A percentile compares a stretch with the other conserved stretches of the same genome.
phyloP scores from a whole-genome alignment of 2,329 filamentous ascomycete species.

The Sporothrix phasma region DNA sequence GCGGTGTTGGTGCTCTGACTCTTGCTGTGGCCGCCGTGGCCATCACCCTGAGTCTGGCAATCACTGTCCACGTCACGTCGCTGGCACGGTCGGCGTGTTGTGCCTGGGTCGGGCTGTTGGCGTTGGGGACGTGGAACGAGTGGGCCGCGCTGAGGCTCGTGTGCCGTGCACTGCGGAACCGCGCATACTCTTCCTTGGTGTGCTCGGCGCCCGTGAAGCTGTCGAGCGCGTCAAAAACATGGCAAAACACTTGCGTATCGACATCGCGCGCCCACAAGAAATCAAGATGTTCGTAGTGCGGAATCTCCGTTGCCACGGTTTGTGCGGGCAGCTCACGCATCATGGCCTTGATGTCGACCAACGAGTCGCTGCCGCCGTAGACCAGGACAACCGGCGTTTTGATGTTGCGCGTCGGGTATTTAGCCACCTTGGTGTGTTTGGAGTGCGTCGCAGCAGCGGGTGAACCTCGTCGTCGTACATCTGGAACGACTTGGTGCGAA shows the following conservation, averaged over 20 bases:
- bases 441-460: constrained; percentile 60
- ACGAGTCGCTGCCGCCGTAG: constrained; percentile 85
- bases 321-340: constrained; percentile 73
- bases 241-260: constrained; percentile 72
- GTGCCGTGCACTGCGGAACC: constrained; percentile 43
- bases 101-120: background rate
- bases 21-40: background rate
- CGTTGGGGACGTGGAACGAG: background rate
- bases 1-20: background rate
- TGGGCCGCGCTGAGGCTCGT: constrained; percentile 33
- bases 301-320: constrained; percentile 77
- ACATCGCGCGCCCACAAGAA: constrained; percentile 91
- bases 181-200: constrained; percentile 50
- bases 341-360: constrained; percentile 93
- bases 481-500: constrained; percentile 89
- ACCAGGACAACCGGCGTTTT: constrained; percentile 88
- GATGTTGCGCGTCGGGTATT: constrained; percentile 94
- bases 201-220: constrained; percentile 52
- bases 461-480: constrained; percentile 97
- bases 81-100: background rate
- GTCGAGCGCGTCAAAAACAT: constrained; percentile 82
- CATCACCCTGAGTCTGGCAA: background rate
- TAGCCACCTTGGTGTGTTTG: constrained; percentile 92
- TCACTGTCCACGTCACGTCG: background rate
- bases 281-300: constrained; percentile 92